Base-by-base conservation (phyloP, 73 alveolate genomes). In the Paramecium pentaurelia region DNA sequence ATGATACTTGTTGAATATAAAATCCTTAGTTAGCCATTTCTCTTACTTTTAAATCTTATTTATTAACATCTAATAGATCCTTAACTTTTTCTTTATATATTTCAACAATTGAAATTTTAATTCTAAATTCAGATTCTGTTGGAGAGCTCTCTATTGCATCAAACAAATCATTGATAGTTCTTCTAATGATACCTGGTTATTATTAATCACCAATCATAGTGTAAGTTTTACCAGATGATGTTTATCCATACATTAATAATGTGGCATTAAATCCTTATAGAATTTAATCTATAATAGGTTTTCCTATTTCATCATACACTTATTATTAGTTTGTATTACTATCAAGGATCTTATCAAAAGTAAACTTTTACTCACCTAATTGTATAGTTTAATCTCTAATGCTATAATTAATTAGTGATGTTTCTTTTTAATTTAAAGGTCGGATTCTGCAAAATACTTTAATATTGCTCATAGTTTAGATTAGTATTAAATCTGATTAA, bases 11-110 rank as follows among this genome's bases (percentile, higher is more conserved):
- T 86, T 95, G 95, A 40, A 98, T 94, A 93, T 95, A 97, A 27
- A 97, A 93, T n/a, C 99, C 99, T 77, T 95, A 96, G 28, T 92
- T 95, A 92, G 95, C 95, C 71, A 93, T 96, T 94, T 98, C 99
- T 51, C 96, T 93, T 18, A 98, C 92, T 80, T 95, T 97, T 80
- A 97, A 95, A 95, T 96, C 95, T 9, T 73, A 80, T 85, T 97
- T 98, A 54, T 93, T 51, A 2, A 96, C 86, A 47, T 98, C 97
- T 27, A 97, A 75, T 36, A 98, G 86, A 92, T 98, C 99, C 83
- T 93, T 93, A 30, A 98, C 96, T 92, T 96, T 96, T 73, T 98
- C 99, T 86, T 93, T 97, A 88, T 95, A 98, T 40, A 97, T 95
- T 34, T 97, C 99, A 77, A 94, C 93, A 95, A 96, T 97, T 58